Base-by-base conservation (phyloP, 352 stramenopile species). In the Phytophthora hibernalis region DNA sequence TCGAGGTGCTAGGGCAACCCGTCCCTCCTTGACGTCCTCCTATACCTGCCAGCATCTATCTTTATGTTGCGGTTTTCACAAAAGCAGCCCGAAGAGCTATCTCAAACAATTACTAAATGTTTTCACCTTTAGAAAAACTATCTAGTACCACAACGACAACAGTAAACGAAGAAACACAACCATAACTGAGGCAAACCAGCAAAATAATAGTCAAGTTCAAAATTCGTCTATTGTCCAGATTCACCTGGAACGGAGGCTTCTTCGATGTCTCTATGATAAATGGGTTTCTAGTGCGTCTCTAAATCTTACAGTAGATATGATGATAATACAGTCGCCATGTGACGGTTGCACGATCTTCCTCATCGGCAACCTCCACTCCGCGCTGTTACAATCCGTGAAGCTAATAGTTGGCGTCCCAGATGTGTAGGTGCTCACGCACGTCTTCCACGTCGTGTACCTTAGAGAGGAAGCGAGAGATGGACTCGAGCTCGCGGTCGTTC, bases 401-500 rank as follows among this genome's bases (percentile, higher is more conserved):
- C 59, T 86, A 91, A 70, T 87, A 91, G 54, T 79, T 76, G 52
- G 79, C 76, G 61, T 85, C 76, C 85, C 85, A 93, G 11, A 75
- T 79, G 71, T 91, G 79, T 60, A 92, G 71, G 54, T 94, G 73
- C 31, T 79, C 83, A 43, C 86, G 86, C 20, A 94, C 83, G 38
- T 94, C 86, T 31, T 85, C 75, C 21, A 75, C 77, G 13, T 66
- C 61, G 37, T 77, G 73, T 49, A 82, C 72, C 48, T 88, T 76
- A 26, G 64, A 68, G 10, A 95, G 74, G 54, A 95, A 95, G 10
- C 74, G 73, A n/a, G 66, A 65, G 35, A 95, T 95, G 4, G 86
- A 93, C 55, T 93, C 78, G n/a, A 98, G 74, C 54, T 98, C 95
- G 40, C 74, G 65, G 66, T 98, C 95, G 31, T 79, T 75, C 60